phyloP scores from a whole-genome alignment of 2,329 filamentous ascomycete genomes.

The Venturia aucupariae region DNA sequence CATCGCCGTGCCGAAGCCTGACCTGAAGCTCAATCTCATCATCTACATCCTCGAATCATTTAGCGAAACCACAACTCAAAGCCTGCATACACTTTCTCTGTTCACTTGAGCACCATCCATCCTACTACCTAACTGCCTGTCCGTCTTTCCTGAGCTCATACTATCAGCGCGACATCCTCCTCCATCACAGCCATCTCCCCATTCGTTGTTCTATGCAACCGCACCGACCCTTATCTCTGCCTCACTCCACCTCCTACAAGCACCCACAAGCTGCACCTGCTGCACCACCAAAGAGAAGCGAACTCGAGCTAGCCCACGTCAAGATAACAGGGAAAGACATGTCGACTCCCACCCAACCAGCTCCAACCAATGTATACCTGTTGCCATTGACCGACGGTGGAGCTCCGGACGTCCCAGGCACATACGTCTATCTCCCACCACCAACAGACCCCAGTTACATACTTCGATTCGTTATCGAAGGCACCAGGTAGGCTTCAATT shows the following conservation, averaged over 20 bases:
- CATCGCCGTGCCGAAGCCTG: background rate
- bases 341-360: constrained; percentile 9
- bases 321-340: background rate
- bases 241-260: background rate
- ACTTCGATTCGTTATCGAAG: constrained; percentile 83
- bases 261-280: background rate
- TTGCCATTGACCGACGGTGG: constrained; percentile 88
- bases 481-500: constrained; percentile 50
- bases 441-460: constrained; percentile 63
- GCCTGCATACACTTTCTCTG: background rate
- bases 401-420: constrained; percentile 76
- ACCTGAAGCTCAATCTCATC: background rate
- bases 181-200: background rate
- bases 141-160: background rate
- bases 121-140: background rate
- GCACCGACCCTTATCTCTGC: background rate
- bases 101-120: background rate
- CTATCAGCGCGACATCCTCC: background rate
- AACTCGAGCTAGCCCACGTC: background rate
- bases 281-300: background rate
- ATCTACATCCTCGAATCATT: background rate
- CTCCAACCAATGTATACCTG: constrained; percentile 54
- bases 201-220: constrained; percentile 2
- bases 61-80: background rate
- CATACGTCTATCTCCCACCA: constrained; percentile 86